Evolutionary conservation across 2,329 filamentous ascomycete species (phyloP).

Genomic region (Fusarium coffeatum): DNA sequence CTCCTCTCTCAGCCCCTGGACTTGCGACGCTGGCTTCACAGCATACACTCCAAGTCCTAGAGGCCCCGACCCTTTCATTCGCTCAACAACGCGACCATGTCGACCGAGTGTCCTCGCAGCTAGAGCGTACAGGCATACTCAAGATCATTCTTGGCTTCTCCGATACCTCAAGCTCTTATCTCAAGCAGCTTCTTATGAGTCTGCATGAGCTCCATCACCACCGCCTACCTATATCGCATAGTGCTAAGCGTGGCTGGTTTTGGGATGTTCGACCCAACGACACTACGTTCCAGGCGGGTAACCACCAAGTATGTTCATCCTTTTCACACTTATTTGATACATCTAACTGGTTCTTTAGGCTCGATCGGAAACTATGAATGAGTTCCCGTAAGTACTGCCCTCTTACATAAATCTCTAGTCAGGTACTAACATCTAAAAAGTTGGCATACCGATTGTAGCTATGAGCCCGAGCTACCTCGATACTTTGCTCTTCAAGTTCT

Average conservation of each 20-base stretch:
- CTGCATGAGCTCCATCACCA: conserved; percentile 52
- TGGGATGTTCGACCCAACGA: conserved; percentile 55
- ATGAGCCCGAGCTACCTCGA: conserved; percentile 52
- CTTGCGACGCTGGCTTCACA: conserved; percentile 11
- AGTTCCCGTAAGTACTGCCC: conserved; percentile 47
- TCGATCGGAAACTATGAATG: conserved; percentile 53
- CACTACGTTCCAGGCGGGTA: conserved; percentile 45
- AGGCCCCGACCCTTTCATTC: conserved; percentile 23
- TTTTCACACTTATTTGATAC: no score
- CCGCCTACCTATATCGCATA: conserved; percentile 55
- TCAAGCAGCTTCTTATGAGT: conserved; percentile 49
- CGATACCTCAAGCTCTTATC: conserved; percentile 51
- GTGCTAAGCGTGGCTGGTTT: conserved; percentile 57
- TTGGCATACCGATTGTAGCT: conserved; percentile 60
- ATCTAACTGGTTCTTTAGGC: not conserved
- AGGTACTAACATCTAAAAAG: no score
- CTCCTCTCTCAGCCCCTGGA: not conserved
- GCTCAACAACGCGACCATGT: conserved; percentile 36
- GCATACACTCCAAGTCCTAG: conserved; percentile 15
- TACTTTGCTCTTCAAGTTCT: conserved; percentile 58
- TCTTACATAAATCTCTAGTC: no score
- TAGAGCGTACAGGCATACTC: conserved; percentile 49
- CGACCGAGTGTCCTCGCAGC: conserved; percentile 23
- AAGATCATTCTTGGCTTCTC: conserved; percentile 51
- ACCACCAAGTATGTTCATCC: conserved; percentile 52